These are phyloP conservation scores for Stentor coeruleus DNA, from an alignment of 73 alveolate genomes.

Conservation along the genomic window DNA sequence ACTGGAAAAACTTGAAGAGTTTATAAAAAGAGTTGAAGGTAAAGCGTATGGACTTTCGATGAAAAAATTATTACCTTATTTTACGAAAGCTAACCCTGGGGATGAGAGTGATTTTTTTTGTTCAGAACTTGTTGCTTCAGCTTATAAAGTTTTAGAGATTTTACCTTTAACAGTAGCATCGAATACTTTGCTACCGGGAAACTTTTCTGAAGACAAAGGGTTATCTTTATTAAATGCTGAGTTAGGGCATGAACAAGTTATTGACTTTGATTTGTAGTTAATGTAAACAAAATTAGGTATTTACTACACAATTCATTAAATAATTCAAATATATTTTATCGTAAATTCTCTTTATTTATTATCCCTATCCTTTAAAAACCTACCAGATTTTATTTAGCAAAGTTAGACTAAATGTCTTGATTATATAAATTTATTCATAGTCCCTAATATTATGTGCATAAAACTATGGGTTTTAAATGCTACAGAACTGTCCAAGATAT, in stretches of 20 bases:
- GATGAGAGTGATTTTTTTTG: conserved; percentile 56
- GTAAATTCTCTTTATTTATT: no score
- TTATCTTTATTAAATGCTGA: conserved; percentile 27
- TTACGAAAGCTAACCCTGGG: not conserved
- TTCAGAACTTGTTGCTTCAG: conserved; percentile 81
- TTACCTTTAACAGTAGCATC: conserved; percentile 52
- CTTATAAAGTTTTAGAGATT: conserved; percentile 64
- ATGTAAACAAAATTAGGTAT: no score
- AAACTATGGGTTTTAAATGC: no score
- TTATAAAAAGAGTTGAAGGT: conserved; percentile 51
- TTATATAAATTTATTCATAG: no score
- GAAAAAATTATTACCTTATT: conserved; percentile 36
- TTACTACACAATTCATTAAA: no score
- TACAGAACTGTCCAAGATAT: no score
- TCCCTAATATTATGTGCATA: no score
- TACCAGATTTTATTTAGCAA: no score
- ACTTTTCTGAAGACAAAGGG: conserved; percentile 36
- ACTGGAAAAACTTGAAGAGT: conserved; percentile 43
- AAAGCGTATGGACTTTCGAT: conserved; percentile 47
- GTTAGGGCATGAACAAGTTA: conserved; percentile 32
- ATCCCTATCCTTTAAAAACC: no score
- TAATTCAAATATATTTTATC: no score
- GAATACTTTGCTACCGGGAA: conserved; percentile 56
- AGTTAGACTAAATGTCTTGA: no score
- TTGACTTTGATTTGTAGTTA: no score